These are phyloP conservation scores for Penicillium malachiteum DNA, from an alignment of 495 filamentous ascomycete genomes.

Conservation along the genomic window DNA sequence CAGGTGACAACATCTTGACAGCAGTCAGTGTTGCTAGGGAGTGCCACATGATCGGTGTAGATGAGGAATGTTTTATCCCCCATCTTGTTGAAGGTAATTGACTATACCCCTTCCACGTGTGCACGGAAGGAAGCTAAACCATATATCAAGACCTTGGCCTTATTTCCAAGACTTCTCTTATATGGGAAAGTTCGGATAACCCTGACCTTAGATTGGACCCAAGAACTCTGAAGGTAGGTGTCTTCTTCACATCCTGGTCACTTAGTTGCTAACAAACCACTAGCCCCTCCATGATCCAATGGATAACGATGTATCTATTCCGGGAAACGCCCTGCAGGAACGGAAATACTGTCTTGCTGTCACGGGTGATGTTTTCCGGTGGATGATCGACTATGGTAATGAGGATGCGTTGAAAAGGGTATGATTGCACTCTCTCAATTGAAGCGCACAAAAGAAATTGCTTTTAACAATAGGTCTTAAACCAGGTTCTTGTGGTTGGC, in stretches of 20 bases:
- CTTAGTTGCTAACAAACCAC: slow-evolving; percentile 24
- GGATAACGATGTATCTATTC: slow-evolving; percentile 76
- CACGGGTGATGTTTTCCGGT: slow-evolving; percentile 91
- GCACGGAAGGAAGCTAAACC: slow-evolving; percentile 4
- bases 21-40: slow-evolving; percentile 96
- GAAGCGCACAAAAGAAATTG: neutral
- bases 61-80: slow-evolving; percentile 87
- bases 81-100: slow-evolving; percentile 71
- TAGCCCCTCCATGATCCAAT: slow-evolving; percentile 68
- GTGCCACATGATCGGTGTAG: slow-evolving; percentile 76
- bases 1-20: slow-evolving; percentile 96
- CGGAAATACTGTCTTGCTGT: slow-evolving; percentile 85
- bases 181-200: slow-evolving; percentile 93
- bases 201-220: slow-evolving; percentile 71
- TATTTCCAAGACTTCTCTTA: slow-evolving; percentile 66
- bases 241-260: neutral
- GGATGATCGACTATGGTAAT: slow-evolving; percentile 87
- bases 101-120: neutral
- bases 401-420: slow-evolving; percentile 72
- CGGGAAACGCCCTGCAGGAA: slow-evolving; percentile 75
- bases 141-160: slow-evolving; percentile 52
- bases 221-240: slow-evolving; percentile 65
- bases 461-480: neutral
- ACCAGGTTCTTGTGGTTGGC: slow-evolving; percentile 79
- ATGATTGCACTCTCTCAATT: slow-evolving; percentile 14